Evolutionary conservation across 73 alveolate species (phyloP).

Genomic region (Urostyla sp.): DNA sequence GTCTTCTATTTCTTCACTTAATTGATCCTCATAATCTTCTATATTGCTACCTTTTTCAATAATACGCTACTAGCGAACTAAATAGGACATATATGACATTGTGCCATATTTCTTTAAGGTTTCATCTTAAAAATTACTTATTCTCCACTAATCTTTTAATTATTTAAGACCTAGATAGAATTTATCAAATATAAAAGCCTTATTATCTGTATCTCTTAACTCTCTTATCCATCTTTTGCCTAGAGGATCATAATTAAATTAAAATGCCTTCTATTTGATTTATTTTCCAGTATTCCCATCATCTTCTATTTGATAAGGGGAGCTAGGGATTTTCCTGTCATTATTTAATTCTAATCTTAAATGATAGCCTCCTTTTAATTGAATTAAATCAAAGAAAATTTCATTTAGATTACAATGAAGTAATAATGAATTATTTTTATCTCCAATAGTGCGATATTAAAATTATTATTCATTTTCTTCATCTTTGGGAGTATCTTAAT

Average conservation of each 20-base stretch:
- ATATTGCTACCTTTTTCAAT: constrained; percentile 13
- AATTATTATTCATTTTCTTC: not conserved
- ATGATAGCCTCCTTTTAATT: constrained; percentile 23
- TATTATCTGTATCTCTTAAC: constrained; percentile 52
- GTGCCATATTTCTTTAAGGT: not conserved
- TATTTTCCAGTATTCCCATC: constrained; percentile 13
- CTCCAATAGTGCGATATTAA: constrained; percentile 32
- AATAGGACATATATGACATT: constrained; percentile 36
- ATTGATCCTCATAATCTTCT: constrained; percentile 50
- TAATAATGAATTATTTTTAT: not conserved
- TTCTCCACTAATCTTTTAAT: constrained; percentile 9
- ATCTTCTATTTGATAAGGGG: not conserved
- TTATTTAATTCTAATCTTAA: constrained; percentile 25
- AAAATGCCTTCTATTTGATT: constrained; percentile 30
- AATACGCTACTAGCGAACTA: not conserved
- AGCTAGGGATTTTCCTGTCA: not conserved
- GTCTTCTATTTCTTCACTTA: constrained; percentile 36
- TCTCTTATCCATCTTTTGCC: constrained; percentile 40
- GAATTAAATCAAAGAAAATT: constrained; percentile 29
- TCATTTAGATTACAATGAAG: constrained; percentile 49
- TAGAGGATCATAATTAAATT: constrained; percentile 51
- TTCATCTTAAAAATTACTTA: constrained; percentile 1
- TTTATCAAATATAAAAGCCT: constrained; percentile 25
- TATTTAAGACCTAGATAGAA: constrained; percentile 29
- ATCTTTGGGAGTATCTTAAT: not conserved